Base-by-base conservation (phyloP, 257 asterid genomes). In the Ilex asprella region DNA sequence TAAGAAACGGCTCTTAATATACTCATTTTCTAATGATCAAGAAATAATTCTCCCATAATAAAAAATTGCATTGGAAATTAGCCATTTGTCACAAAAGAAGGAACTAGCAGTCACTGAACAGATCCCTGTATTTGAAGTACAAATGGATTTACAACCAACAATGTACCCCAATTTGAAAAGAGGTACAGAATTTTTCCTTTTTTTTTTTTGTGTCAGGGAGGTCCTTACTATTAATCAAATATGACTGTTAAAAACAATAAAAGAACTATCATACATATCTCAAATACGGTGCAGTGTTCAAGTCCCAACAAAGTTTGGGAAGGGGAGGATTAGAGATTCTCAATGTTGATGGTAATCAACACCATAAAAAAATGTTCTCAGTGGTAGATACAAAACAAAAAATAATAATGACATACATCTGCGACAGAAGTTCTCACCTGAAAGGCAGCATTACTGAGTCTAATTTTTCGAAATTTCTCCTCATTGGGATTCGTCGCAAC, bases 391-490 rank as follows among this genome's bases (percentile, higher is more conserved):
- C 16, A 49, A 49, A 11, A 49, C 3, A 53, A 53, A n/a, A n/a
- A 15, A 14, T 3, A 53, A 14, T 10, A 7, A 7, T 16, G 3
- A 14, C n/a, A 4, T 11, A 15, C 29, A 59, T 30, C 29, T 32
- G 35, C 12, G 46, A 15, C 27, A 16, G 41, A 2, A 49, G 3
- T 32, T 30, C 63, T 75, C 61, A 93, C 99, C 96, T 93, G 96
- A 73, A 93, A 81, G 62, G 79, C 75, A 61, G 95, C 83, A 81
- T 93, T 93, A 62, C 78, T 84, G 66, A 89, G 84, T 77, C 96
- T 82, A 53, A 93, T 93, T 81, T 89, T 93, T 59, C 97, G 94
- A 65, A 75, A 93, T 70, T 93, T 93, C 82, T 93, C 97, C 77
- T 93, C 96, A 10, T 75, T 75, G 3, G 94, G 97, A 78, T 85